Evolutionary conservation across 257 asterid genomes (phyloP).

Genomic region (Solanum chilense): DNA sequence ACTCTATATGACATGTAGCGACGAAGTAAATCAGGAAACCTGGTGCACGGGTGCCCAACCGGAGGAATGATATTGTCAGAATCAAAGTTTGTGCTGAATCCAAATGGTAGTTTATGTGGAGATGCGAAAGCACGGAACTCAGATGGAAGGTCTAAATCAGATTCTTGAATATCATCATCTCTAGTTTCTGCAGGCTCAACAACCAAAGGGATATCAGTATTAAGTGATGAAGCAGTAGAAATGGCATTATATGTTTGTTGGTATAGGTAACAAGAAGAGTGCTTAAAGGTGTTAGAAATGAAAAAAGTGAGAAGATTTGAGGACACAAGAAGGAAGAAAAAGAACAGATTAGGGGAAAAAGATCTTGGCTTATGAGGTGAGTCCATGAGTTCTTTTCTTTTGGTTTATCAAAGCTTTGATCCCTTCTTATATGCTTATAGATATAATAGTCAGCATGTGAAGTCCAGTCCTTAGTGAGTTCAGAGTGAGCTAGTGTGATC

Average conservation of each 20-base stretch:
- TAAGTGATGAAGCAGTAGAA: background rate
- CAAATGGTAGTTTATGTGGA: constrained; percentile 46
- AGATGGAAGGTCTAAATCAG: constrained; percentile 28
- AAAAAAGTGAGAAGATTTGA: constrained; percentile 50
- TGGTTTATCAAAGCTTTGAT: background rate
- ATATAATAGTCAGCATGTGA: background rate
- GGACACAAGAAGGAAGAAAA: constrained; percentile 31
- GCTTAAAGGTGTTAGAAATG: constrained; percentile 26
- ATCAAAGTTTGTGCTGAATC: constrained; percentile 41
- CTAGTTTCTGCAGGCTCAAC: background rate
- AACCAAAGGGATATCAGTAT: background rate
- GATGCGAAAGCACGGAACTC: constrained; percentile 52
- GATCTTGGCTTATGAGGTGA: constrained; percentile 8
- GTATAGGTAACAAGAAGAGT: constrained; percentile 25
- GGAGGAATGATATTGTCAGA: constrained; percentile 52
- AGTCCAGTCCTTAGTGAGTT: background rate
- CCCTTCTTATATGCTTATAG: background rate
- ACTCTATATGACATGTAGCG: constrained; percentile 46
- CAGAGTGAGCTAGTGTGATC: background rate
- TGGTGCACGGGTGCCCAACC: constrained; percentile 39
- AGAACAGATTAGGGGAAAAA: constrained; percentile 24
- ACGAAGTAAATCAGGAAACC: constrained; percentile 22
- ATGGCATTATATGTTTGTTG: background rate
- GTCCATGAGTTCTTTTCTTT: constrained; percentile 7
- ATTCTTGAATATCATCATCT: background rate